Base-by-base conservation (phyloP, 2,329 filamentous ascomycete species). In the Coccinonectria pachysandricola region DNA sequence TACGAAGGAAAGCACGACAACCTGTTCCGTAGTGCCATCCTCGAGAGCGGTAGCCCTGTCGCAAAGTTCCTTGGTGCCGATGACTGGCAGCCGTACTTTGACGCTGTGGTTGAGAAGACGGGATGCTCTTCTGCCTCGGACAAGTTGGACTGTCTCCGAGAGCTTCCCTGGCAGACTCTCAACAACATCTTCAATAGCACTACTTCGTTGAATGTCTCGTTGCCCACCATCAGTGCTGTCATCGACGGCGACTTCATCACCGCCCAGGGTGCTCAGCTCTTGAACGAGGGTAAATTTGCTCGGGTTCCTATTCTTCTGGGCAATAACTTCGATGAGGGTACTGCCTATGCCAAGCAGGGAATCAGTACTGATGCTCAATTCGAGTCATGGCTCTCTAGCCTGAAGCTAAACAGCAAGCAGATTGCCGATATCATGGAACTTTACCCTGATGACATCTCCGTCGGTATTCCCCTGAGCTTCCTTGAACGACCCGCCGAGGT, bases 301-400 rank as follows among this genome's bases (percentile, higher is more conserved):
- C 62, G 71, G 27, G 71, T 81, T 0, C 73, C 75, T 2, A 64
- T 80, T 20, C 59, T 83, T 6, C 21, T 31, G 17, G 77, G 79
- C 6, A 65, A 65, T 18, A 81, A 79, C 47, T 66, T 65, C 1
- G 77, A 82, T 39, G 78, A 83, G 46, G 78, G 56, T 19, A 66
- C 65, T 1, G 55, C 57, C 1, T 78, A 77, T 40, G 65, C 59
- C 1, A 60, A 62, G 8, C 46, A 34, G 5, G 65, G 63, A 10
- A 64, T 78, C 34, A 66, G 75, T 43, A 71, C 64, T 2, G 65
- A 60, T 8, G 60, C 53, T 10, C 59, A 75, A 25, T 70, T 76
- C 42, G 34, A 42, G 17, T 27, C 36, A 8, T 44, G 26, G 25
- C 25, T 46, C 7, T 24, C 23, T 39, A 37, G 32, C 21, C 31